phyloP scores from a whole-genome alignment of 345 rosid genomes.

The Passiflora organensis region DNA sequence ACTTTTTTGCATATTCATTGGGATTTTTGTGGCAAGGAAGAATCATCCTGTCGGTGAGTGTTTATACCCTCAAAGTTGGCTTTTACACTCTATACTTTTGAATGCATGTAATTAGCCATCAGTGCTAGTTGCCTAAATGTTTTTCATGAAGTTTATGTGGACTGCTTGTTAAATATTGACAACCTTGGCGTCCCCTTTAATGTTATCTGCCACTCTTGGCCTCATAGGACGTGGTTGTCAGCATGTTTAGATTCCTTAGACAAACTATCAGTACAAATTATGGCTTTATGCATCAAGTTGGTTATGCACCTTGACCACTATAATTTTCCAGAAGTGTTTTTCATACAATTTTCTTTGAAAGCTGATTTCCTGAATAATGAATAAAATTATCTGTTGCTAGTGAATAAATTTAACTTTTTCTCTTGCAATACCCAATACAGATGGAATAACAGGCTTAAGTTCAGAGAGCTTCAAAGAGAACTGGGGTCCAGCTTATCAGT shows the following conservation, averaged over 20 bases:
- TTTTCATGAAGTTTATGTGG: too few species aligned
- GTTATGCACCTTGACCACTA: too few species aligned
- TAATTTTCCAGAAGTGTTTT: too few species aligned
- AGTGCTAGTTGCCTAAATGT: too few species aligned
- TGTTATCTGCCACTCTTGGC: background rate
- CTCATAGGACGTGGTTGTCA: background rate
- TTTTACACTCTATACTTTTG: too few species aligned
- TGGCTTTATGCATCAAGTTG: too few species aligned
- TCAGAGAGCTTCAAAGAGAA: conserved; percentile 75
- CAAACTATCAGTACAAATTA: too few species aligned
- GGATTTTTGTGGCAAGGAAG: conserved; percentile 59
- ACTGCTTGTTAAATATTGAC: too few species aligned
- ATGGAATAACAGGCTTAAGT: conserved; percentile 85
- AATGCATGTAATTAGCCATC: too few species aligned
- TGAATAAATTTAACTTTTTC: background rate
- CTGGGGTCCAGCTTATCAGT: conserved; percentile 85
- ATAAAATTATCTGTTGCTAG: background rate
- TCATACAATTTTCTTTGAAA: background rate
- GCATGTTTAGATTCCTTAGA: too few species aligned
- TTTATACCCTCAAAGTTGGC: background rate
- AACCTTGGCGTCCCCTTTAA: too few species aligned
- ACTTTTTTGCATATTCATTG: conserved; percentile 82
- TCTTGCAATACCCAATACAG: conserved; percentile 33
- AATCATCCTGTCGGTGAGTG: conserved; percentile 70
- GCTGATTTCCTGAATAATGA: too few species aligned